Conservation (phyloP, 768 basidiomycete genomes). For the Boletus reticuloceps region DNA sequence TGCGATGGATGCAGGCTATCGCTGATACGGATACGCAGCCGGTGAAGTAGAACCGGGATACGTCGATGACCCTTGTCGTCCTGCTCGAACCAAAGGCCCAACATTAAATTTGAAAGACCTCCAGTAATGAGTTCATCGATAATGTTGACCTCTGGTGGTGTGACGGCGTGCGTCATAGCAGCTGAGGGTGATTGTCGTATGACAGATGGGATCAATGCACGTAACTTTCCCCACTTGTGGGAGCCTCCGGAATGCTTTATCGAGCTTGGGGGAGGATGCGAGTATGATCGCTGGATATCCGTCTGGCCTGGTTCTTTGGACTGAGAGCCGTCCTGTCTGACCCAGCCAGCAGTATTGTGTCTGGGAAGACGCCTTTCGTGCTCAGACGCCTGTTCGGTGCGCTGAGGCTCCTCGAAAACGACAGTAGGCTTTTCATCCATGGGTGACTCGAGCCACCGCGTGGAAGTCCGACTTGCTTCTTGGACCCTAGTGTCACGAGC, state of each 20-base stretch:
- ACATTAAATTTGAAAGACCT: conserved; percentile 74
- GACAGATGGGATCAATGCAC: conserved; percentile 62
- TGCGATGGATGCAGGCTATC: conserved; percentile 84
- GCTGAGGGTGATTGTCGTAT: conserved; percentile 34
- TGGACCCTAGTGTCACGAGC: conserved; percentile 43
- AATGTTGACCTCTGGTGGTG: conserved; percentile 62
- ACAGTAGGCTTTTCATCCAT: conserved; percentile 41
- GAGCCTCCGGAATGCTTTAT: conserved; percentile 22
- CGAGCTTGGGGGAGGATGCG: conserved; percentile 27
- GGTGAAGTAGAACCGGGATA: conserved; percentile 74
- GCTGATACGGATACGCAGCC: conserved; percentile 79
- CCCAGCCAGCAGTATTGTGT: not conserved
- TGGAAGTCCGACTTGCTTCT: conserved; percentile 54
- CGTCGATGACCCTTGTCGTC: conserved; percentile 85
- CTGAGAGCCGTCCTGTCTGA: conserved; percentile 4
- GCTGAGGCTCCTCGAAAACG: conserved; percentile 33
- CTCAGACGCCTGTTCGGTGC: conserved; percentile 14
- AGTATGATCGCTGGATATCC: conserved; percentile 21
- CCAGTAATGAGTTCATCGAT: conserved; percentile 81
- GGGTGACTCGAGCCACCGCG: conserved; percentile 54
- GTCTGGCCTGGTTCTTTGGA: conserved; percentile 1
- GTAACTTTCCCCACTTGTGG: conserved; percentile 62
- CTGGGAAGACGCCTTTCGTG: conserved; percentile 24
- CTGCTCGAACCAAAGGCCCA: conserved; percentile 81
- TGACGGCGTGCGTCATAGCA: conserved; percentile 44